Conservation (phyloP, 768 basidiomycete genomes). For the Amylocystis lapponica region DNA sequence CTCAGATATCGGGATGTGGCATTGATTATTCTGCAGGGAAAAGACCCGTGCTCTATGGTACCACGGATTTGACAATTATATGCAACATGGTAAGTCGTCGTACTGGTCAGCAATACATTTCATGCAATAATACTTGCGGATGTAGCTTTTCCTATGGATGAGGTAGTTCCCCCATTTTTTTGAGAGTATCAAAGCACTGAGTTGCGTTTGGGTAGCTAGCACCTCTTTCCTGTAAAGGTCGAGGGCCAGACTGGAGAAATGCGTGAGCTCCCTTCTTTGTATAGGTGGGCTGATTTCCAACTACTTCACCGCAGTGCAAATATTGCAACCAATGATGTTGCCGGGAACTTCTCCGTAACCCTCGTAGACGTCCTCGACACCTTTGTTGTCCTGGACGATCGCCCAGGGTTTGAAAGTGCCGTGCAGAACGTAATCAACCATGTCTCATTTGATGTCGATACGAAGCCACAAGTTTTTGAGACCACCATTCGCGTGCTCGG, state of each 20-base stretch:
- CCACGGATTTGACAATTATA: slow-evolving; percentile 87
- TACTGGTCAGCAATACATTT: slow-evolving; percentile 12
- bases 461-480: slow-evolving; percentile 97
- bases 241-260: slow-evolving; percentile 82
- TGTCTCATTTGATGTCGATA: slow-evolving; percentile 91
- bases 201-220: slow-evolving; percentile 48
- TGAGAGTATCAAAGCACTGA: slow-evolving; percentile 1
- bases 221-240: slow-evolving; percentile 80
- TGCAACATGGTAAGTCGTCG: slow-evolving; percentile 58
- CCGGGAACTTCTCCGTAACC: slow-evolving; percentile 88
- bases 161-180: slow-evolving; percentile 40
- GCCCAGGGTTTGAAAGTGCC: slow-evolving; percentile 74
- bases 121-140: slow-evolving; percentile 3
- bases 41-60: slow-evolving; percentile 77
- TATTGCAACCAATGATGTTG: slow-evolving; percentile 83
- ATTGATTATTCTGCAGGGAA: slow-evolving; percentile 41
- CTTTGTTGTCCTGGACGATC: slow-evolving; percentile 81
- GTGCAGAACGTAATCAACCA: slow-evolving; percentile 74
- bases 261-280: slow-evolving; percentile 50
- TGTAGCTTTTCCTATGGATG: slow-evolving; percentile 80
- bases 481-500: slow-evolving; percentile 93
- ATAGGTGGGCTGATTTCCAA: too few species aligned
- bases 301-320: slow-evolving; percentile 58
- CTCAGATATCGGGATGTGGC: background rate
- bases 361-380: slow-evolving; percentile 83